Evolutionary conservation across 345 rosid genomes (phyloP).

Genomic region (Moricandia moricandioides): DNA sequence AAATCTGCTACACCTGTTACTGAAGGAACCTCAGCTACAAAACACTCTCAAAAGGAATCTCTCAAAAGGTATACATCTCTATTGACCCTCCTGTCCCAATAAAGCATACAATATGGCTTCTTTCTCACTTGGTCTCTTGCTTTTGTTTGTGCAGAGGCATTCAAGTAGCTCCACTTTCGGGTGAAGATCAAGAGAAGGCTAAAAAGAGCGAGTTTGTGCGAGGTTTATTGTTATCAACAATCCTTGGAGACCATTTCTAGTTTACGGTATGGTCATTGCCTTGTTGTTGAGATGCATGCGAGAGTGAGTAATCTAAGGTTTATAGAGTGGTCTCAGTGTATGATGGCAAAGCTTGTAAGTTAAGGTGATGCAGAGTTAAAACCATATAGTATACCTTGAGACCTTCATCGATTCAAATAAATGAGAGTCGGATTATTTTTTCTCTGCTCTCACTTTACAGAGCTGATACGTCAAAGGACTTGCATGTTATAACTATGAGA

Average conservation of each 20-base stretch:
- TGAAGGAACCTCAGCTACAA: constrained; percentile 1
- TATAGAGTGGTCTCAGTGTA: constrained; percentile 9
- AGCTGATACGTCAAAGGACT: not conserved
- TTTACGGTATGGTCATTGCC: too few relatives aligned
- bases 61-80: constrained; percentile 46
- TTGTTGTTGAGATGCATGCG: not conserved
- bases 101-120: not conserved
- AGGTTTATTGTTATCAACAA: constrained; percentile 58
- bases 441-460: not conserved
- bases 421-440: not conserved
- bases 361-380: constrained; percentile 10
- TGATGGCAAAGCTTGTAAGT: constrained; percentile 28
- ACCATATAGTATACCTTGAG: constrained; percentile 17
- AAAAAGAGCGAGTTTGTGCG: constrained; percentile 54
- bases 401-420: not conserved
- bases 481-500: not conserved
- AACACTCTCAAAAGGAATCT: constrained; percentile 34
- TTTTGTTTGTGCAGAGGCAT: constrained; percentile 38
- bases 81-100: not conserved
- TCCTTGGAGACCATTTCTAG: constrained; percentile 36
- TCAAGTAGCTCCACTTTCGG: constrained; percentile 39
- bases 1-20: constrained; percentile 25
- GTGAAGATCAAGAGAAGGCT: constrained; percentile 58
- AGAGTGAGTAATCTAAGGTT: not conserved
- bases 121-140: constrained; percentile 7